Conservation (phyloP, 148 eudicot genomes). For the Mesembryanthemum crystallinum region DNA sequence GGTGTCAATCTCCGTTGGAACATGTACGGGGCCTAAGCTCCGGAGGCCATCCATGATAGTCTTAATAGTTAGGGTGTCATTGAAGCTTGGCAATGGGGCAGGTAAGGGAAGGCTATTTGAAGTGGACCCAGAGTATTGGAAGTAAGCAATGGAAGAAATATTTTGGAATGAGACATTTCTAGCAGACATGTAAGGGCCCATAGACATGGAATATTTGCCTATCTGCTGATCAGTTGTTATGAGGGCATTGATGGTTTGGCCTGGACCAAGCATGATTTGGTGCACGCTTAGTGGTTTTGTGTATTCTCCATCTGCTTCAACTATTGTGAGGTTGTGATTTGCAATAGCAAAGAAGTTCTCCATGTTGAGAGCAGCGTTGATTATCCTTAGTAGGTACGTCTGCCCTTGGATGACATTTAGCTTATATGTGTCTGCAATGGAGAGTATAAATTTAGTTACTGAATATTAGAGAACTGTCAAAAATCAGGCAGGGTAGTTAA, state of each 20-base stretch:
- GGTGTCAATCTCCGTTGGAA: slow-evolving; percentile 51
- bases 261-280: slow-evolving; percentile 62
- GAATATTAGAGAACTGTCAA: not conserved
- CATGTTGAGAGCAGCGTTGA: slow-evolving; percentile 56
- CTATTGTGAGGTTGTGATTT: slow-evolving; percentile 60
- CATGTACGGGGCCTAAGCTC: slow-evolving; percentile 37
- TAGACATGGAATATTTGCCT: slow-evolving; percentile 47
- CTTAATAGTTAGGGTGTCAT: slow-evolving; percentile 43
- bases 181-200: slow-evolving; percentile 68
- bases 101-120: slow-evolving; percentile 37
- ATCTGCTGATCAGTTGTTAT: slow-evolving; percentile 47
- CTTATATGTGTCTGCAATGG: slow-evolving; percentile 43
- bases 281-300: slow-evolving; percentile 46
- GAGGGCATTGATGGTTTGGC: slow-evolving; percentile 58
- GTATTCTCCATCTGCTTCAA: slow-evolving; percentile 63
- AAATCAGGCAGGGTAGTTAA: not conserved
- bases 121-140: slow-evolving; percentile 45
- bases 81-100: slow-evolving; percentile 45
- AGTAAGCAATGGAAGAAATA: slow-evolving; percentile 45
- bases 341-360: slow-evolving; percentile 64
- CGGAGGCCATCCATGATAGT: slow-evolving; percentile 51
- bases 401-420: slow-evolving; percentile 54
- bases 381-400: slow-evolving; percentile 57
- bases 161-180: slow-evolving; percentile 51
- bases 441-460: not conserved